Conservation (phyloP, 2,329 filamentous ascomycete species). For the Apiospora arundinis region DNA sequence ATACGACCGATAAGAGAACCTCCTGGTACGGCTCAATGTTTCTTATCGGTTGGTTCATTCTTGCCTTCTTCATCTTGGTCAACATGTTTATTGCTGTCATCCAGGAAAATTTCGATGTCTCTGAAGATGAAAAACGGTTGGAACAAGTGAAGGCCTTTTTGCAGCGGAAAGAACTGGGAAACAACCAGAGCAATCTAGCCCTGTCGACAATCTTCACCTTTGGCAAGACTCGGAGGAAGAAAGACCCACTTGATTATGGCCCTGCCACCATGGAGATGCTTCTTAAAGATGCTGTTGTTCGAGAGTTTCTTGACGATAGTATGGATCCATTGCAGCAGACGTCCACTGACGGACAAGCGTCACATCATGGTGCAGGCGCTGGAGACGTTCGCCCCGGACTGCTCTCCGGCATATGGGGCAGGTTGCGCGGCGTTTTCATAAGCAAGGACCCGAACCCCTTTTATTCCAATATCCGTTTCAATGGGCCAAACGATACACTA, state of each 20-base stretch:
- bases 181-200: slow-evolving; percentile 73
- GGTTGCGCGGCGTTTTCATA: slow-evolving; percentile 60
- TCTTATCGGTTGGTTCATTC: slow-evolving; percentile 92
- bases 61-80: slow-evolving; percentile 92
- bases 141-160: slow-evolving; percentile 96
- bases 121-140: slow-evolving; percentile 95
- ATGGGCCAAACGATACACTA: slow-evolving; percentile 76
- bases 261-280: slow-evolving; percentile 95
- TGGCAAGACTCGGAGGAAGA: slow-evolving; percentile 63
- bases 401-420: slow-evolving; percentile 67
- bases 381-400: slow-evolving; percentile 61
- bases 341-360: slow-evolving; percentile 42
- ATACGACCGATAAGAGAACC: slow-evolving; percentile 70
- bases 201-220: slow-evolving; percentile 74
- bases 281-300: slow-evolving; percentile 92
- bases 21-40: slow-evolving; percentile 93
- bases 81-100: slow-evolving; percentile 99
- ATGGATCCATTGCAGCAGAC: slow-evolving; percentile 52
- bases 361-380: slow-evolving; percentile 43
- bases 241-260: slow-evolving; percentile 90
- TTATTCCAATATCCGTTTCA: slow-evolving; percentile 77
- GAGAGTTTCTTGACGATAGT: slow-evolving; percentile 88
- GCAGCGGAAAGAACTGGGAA: slow-evolving; percentile 85
- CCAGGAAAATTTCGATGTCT: slow-evolving; percentile 98
- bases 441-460: slow-evolving; percentile 90